Evolutionary conservation across 1,139 yeast species (phyloP), one percentile per base, ranked within the genome.

Genomic region (Lodderomyces parapsilosis): DNA sequence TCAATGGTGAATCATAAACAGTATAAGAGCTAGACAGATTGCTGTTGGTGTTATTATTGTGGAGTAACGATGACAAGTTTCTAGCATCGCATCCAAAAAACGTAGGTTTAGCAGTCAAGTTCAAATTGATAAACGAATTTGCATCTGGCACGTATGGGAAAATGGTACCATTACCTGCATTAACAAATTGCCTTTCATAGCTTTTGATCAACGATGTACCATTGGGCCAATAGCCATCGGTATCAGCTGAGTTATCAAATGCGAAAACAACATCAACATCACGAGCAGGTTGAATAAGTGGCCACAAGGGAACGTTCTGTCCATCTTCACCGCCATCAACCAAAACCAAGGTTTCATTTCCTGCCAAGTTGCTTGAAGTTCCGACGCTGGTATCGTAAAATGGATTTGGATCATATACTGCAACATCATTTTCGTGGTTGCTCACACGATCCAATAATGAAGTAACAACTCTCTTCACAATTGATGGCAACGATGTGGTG

Each of bases 121-220:
- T 86, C 47, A 68, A 57, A 49, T 74, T 74, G 39, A 83, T 57
- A 60, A 89, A 87, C 0, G 94, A 77, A 39, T 74, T 67, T 19
- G 60, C 63, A 59, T 81, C 91, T n/a, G 97, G 97, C 43, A 90
- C 95, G 54, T 85, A 81, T 25, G 96, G 96, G 77, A 87, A 87
- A 3, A 81, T 66, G 25, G 86, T 78, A 36, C 79, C 79, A 51
- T 80, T 77, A 18, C 85, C 89, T 58, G 81, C 84, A 3, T 59
- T 27, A 14, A 68, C 65, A 58, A 86, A 86, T 63, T 84, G 91
- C 55, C 96, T 80, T 54, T 79, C 74, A 57, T 81, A 88, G 6
- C 90, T 79, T 15, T 58, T 53, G 33, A 68, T 55, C 45, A 71
- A 44, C 0, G 76, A 57, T 4, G 67, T 53, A 23, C 78, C 78